Evolutionary conservation across 2,329 filamentous ascomycete genomes (phyloP).

Genomic region (Monosporascus sp.): DNA sequence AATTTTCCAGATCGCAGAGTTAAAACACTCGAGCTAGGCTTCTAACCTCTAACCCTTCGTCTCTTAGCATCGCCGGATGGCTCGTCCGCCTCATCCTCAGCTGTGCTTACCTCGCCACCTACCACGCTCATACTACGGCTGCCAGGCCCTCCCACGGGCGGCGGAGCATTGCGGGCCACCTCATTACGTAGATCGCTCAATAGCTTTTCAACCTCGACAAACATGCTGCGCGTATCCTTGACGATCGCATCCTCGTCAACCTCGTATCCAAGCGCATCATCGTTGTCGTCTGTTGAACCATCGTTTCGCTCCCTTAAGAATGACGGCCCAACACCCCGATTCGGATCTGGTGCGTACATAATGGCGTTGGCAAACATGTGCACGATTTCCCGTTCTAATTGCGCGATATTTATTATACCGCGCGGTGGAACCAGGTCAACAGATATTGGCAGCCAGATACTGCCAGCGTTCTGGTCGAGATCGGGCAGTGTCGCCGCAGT

Average conservation of each 20-base stretch:
- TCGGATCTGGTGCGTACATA: slow-evolving; percentile 91
- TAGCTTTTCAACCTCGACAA: slow-evolving; percentile 75
- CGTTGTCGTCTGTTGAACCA: slow-evolving; percentile 32
- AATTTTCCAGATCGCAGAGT: background rate
- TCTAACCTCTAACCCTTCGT: slow-evolving; percentile 25
- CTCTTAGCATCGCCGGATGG: slow-evolving; percentile 34
- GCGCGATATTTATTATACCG: slow-evolving; percentile 86
- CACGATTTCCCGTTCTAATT: slow-evolving; percentile 87
- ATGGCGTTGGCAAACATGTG: slow-evolving; percentile 98
- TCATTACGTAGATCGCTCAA: slow-evolving; percentile 73
- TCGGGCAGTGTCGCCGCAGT: slow-evolving; percentile 57
- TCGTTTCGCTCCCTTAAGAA: slow-evolving; percentile 44
- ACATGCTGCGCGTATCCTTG: slow-evolving; percentile 84
- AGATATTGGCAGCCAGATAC: slow-evolving; percentile 62
- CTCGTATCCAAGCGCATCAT: slow-evolving; percentile 51
- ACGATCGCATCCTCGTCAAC: slow-evolving; percentile 82
- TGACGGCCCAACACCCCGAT: slow-evolving; percentile 60
- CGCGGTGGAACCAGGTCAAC: slow-evolving; percentile 78
- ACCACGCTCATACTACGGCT: slow-evolving; percentile 27
- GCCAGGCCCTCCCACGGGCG: slow-evolving; percentile 23
- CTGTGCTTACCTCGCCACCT: slow-evolving; percentile 38
- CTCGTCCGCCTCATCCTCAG: slow-evolving; percentile 45
- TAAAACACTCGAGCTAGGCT: background rate
- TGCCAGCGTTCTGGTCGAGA: slow-evolving; percentile 50
- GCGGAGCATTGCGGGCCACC: slow-evolving; percentile 41